phyloP scores from a whole-genome alignment of 2,329 filamentous ascomycete species.

The Trichoderma sp. region DNA sequence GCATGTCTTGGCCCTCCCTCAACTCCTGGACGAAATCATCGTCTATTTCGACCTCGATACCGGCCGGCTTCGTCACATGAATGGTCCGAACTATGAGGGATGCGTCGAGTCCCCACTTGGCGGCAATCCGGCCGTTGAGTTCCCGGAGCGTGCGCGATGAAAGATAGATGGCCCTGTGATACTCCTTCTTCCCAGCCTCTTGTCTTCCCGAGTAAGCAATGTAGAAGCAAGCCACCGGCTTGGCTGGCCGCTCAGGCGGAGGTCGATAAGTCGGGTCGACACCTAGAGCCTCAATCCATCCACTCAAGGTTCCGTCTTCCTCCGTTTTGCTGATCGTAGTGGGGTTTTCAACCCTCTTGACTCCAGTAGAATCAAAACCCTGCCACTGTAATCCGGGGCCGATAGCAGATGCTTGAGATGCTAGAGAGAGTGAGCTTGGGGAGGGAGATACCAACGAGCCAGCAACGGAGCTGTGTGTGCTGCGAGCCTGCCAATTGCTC shows the following conservation, averaged over 20 bases:
- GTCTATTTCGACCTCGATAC: constrained; percentile 81
- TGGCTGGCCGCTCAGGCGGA: constrained; percentile 67
- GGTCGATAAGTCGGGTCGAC: constrained; percentile 85
- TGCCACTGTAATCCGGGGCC: constrained; percentile 52
- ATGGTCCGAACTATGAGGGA: constrained; percentile 68
- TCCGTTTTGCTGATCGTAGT: constrained; percentile 54
- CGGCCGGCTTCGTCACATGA: constrained; percentile 64
- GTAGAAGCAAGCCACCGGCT: constrained; percentile 85
- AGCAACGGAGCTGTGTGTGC: constrained; percentile 57
- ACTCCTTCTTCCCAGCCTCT: constrained; percentile 54
- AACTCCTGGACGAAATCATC: constrained; percentile 84
- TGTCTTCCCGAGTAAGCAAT: constrained; percentile 57
- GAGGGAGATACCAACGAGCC: constrained; percentile 65
- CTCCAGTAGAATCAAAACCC: constrained; percentile 53
- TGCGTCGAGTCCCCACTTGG: constrained; percentile 79
- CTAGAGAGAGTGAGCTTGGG: constrained; percentile 62
- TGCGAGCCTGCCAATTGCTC: constrained; percentile 50
- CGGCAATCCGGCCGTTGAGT: constrained; percentile 68
- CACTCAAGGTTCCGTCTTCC: constrained; percentile 64
- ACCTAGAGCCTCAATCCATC: constrained; percentile 87
- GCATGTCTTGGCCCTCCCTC: constrained; percentile 89
- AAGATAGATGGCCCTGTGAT: constrained; percentile 84
- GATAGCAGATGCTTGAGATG: constrained; percentile 52
- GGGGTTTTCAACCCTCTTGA: constrained; percentile 52
- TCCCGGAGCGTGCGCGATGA: constrained; percentile 72